Evolutionary conservation across 2,329 filamentous ascomycete genomes (phyloP), one percentile per base, ranked within the genome.

Genomic region (Dissoconium aciculare): DNA sequence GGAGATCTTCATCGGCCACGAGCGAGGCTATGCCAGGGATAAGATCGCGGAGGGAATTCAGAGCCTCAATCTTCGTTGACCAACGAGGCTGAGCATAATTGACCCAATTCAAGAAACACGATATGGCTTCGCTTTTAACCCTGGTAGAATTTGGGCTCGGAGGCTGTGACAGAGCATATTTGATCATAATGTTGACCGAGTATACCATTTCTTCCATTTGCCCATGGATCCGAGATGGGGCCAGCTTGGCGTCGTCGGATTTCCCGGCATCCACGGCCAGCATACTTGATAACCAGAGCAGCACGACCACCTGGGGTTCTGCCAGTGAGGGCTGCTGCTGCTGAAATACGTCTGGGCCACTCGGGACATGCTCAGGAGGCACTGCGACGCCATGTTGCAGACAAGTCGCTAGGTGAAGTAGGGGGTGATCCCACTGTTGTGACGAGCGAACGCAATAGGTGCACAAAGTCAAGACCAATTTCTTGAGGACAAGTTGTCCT

Each of bases 361-460:
- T 54, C 5, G 71, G 50, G 4, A 45, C 30, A 19, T 42, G 37
- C 11, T 42, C 35, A 19, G 40, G 36, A 2, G 35, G 32, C 4
- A 44, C 17, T 5, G 38, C 41, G 31, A 42, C 38, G 24, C 43
- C 46, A 23, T 44, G 38, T 19, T 42, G 42, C 29, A 52, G 39
- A 2, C 44, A 47, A 2, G 37, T 32, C 4, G 44, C 44, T 6
- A 52, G 33, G 28, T 51, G 46, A 26, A 43, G 35, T 17, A 83
- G 53, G 38, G 74, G 80, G 30, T 58, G 58, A n/a, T 63, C 59
- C 78, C 80, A 87, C 4, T 68, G 59, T 8, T 64, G 57, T 8
- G 78, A 70, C 38, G 79, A 78, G 35, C 76, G 76, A 17, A 81
- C 63, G 46, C 80, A 84, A 48, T 77, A 83, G 12, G 77, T 77